phyloP scores from a whole-genome alignment of 768 basidiomycete genomes.

The Lyophyllum atratum region DNA sequence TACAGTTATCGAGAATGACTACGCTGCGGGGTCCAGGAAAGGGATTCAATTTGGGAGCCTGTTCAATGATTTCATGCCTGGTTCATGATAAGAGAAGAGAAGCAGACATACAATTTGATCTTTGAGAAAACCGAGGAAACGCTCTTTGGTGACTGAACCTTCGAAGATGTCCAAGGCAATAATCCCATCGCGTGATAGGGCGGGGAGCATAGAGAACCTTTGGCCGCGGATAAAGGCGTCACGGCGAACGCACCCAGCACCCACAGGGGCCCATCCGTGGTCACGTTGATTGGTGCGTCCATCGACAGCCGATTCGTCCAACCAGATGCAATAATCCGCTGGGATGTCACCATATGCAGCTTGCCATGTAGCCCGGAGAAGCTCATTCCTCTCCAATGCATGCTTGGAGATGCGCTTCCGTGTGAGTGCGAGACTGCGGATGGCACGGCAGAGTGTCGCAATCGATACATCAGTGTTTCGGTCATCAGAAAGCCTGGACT shows the following conservation, averaged over 20 bases:
- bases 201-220: neutral
- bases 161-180: constrained; percentile 9
- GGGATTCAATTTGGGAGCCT: neutral
- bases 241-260: neutral
- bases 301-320: constrained; percentile 23
- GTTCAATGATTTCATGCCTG: neutral
- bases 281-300: neutral
- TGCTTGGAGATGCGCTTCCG: constrained; percentile 23
- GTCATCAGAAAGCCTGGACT: constrained; percentile 16
- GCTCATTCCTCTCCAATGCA: constrained; percentile 30
- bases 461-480: constrained; percentile 26
- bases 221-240: neutral
- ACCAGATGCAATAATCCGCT: constrained; percentile 21
- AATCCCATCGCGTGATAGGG: neutral
- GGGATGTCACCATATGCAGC: constrained; percentile 15
- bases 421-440: constrained; percentile 18
- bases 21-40: neutral
- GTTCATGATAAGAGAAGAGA: neutral
- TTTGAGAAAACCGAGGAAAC: neutral
- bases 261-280: neutral
- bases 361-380: constrained; percentile 20
- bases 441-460: constrained; percentile 25
- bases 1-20: neutral
- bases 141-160: constrained; percentile 5
- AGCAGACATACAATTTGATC: neutral